These are phyloP conservation scores for Skeletonema potamos DNA, from an alignment of 108 stramenopile species.

Conservation along the genomic window DNA sequence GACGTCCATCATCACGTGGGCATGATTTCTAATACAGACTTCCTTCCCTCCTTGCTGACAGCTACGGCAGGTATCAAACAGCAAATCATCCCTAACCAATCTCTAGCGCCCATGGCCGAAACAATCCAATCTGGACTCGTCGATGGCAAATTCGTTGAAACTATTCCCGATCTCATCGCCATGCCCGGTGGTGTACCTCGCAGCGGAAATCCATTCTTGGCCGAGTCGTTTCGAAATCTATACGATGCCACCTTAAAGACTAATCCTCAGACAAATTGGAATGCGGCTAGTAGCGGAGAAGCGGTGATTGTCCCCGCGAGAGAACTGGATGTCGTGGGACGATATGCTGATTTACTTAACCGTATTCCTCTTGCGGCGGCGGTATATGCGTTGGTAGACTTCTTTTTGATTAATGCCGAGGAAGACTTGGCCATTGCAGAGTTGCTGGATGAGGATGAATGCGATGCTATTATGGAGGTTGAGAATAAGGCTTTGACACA, in stretches of 20 bases:
- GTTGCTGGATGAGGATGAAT: slow-evolving; percentile 27
- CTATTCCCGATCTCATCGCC: slow-evolving; percentile 33
- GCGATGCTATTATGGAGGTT: not conserved
- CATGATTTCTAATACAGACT: slow-evolving; percentile 6
- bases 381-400: slow-evolving; percentile 33
- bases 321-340: slow-evolving; percentile 28
- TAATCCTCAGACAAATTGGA: not conserved
- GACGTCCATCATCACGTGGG: slow-evolving; percentile 2
- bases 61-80: slow-evolving; percentile 8
- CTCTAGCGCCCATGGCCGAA: slow-evolving; percentile 25
- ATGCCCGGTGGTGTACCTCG: slow-evolving; percentile 43
- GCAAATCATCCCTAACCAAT: slow-evolving; percentile 15
- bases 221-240: slow-evolving; percentile 31
- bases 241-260: slow-evolving; percentile 25
- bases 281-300: not conserved
- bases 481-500: slow-evolving; percentile 15
- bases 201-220: slow-evolving; percentile 33
- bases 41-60: slow-evolving; percentile 22
- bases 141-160: slow-evolving; percentile 13
- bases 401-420: slow-evolving; percentile 43
- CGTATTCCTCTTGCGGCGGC: slow-evolving; percentile 38
- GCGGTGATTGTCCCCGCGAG: slow-evolving; percentile 21
- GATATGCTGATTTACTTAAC: slow-evolving; percentile 43
- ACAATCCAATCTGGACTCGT: slow-evolving; percentile 34
- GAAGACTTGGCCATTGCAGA: slow-evolving; percentile 40